A percentile compares a stretch with the other conserved stretches of the same genome.
These are phyloP conservation scores for Aspergillus pseudotamarii DNA, from an alignment of 2,329 filamentous ascomycete genomes.

Conservation along the genomic window DNA sequence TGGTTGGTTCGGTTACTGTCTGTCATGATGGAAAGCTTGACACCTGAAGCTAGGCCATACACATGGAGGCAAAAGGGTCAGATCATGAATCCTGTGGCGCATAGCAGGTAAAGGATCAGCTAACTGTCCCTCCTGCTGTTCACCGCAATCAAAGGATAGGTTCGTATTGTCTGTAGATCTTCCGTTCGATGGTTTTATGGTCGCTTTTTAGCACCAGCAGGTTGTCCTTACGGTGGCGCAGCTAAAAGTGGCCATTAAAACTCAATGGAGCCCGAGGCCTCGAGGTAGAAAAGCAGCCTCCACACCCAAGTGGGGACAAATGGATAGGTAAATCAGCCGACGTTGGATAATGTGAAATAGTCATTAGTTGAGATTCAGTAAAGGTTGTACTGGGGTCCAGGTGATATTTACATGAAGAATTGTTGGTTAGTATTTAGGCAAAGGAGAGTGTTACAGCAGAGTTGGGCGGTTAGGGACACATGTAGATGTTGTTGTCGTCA, in stretches of 20 bases:
- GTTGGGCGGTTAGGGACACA: background rate
- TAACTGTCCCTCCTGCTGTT: background rate
- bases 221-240: background rate
- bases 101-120: background rate
- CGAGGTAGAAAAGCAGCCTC: background rate
- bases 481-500: background rate
- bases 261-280: too few relatives aligned
- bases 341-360: slow-evolving; percentile 20
- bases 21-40: background rate
- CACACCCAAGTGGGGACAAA: slow-evolving; percentile 1
- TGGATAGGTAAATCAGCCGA: background rate
- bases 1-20: background rate
- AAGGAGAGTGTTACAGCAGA: background rate
- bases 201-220: background rate
- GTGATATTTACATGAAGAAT: background rate
- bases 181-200: background rate
- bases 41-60: background rate
- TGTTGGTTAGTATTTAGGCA: background rate
- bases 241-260: background rate
- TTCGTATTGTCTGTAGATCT: slow-evolving; percentile 2
- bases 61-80: background rate
- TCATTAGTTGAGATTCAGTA: slow-evolving; percentile 12
- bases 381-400: slow-evolving; percentile 1
- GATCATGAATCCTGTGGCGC: background rate
- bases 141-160: slow-evolving; percentile 1